Evolutionary conservation across 768 basidiomycete species (phyloP), one percentile per base, ranked within the genome.

Genomic region (Russula brevipes): DNA sequence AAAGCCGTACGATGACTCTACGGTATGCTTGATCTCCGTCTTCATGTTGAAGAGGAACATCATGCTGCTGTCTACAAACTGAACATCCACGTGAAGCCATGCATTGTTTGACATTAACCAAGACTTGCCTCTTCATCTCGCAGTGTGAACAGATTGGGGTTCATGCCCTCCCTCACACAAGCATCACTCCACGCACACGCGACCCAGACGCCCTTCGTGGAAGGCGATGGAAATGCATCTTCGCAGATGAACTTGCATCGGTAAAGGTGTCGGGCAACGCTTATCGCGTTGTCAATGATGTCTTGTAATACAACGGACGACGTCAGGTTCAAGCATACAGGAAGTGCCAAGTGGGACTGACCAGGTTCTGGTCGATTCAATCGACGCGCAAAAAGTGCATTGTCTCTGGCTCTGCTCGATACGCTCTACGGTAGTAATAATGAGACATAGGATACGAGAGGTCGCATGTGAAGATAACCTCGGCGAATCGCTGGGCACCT

Each of bases 1-100:
- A 33, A 64, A 64, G 17, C 47, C 58, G 31, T 64, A 64, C 12
- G 2, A 41, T 14, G 46, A 30, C 33, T 60, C 58, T 6, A 60
- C 58, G 5, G 3, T 3, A 1, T 44, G 47, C 41, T 19, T 39
- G 1, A 39, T 51, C 12, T 12, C 36, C 4, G 1, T n/a, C 58
- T 51, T 64, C 24, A 59, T 30, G 2, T 64, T 47, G 0, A 1
- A 0, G 31, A 54, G 10, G 9, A 44, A 19, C 0, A 3, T 24
- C 45, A 50, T 31, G 41, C 30, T 44, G 16, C 11, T 10, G 2
- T 5, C 9, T 38, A 17, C 17, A 9, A 64, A 41, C 63, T 64
- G 46, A 42, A 33, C 16, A 10, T 19, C 11, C n/a, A 24, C 5
- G 33, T 64, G 19, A 64, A 31, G 38, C 5, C 4, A 11, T 42